phyloP scores from a whole-genome alignment of 331 rosid species.

The Pyracantha coccinea region DNA sequence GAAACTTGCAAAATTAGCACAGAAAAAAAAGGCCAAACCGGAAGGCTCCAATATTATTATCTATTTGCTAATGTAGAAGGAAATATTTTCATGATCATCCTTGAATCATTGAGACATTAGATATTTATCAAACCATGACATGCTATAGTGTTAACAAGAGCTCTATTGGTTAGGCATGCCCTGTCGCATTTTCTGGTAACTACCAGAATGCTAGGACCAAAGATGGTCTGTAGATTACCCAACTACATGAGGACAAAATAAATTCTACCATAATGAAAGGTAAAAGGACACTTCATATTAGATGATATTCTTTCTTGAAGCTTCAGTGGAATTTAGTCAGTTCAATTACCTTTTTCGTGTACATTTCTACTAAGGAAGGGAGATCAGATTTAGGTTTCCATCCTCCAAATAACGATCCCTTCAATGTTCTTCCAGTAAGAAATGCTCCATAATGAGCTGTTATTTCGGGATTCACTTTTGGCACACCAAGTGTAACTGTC shows the following conservation, averaged over 20 bases:
- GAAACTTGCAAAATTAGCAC: too few relatives aligned
- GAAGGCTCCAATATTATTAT: background rate
- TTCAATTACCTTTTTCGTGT: constrained; percentile 57
- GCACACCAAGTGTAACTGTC: constrained; percentile 96
- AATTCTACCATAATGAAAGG: background rate
- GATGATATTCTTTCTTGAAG: background rate
- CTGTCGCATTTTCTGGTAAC: background rate
- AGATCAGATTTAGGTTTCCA: constrained; percentile 96
- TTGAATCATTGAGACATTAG: background rate
- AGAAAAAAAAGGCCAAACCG: background rate
- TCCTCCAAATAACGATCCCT: constrained; percentile 90
- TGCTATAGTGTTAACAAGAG: background rate
- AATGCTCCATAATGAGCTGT: constrained; percentile 72
- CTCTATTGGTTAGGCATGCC: background rate
- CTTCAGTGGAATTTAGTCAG: background rate
- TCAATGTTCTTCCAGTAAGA: constrained; percentile 77
- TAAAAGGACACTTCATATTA: background rate
- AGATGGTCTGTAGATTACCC: background rate
- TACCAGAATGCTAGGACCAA: background rate
- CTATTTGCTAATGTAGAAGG: background rate
- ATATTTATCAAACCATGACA: background rate
- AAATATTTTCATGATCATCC: background rate
- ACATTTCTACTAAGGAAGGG: constrained; percentile 83
- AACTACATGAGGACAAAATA: background rate
- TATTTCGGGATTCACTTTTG: constrained; percentile 70